Evolutionary conservation across 306 rosid species (phyloP), one percentile per base, ranked within the genome.

Genomic region (Quercus agrifolia): DNA sequence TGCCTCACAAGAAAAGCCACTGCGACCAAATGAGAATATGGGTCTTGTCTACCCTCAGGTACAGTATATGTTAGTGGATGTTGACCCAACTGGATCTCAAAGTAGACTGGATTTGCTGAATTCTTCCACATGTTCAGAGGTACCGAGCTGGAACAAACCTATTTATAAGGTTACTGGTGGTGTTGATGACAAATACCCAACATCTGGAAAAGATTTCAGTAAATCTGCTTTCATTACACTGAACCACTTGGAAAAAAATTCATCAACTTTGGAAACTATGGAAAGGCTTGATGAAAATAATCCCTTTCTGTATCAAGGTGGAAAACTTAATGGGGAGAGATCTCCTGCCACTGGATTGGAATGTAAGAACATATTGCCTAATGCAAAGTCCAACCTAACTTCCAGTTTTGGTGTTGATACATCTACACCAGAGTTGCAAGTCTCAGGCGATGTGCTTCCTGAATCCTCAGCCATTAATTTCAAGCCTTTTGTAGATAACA

Each of bases 61-160:
- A 27, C 88, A 86, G 35, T 81, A 79, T 54, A 82, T 55, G 83
- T 72, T 83, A 25, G 77, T 85, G 56, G 83, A 81, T 54, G 76
- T 20, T 52, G 87, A 79, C 81, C 78, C 85, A 17, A 59, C 80
- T 76, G 89, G 85, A 81, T 58, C 73, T 77, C 89, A 64, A 55
- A 77, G 74, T 72, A 63, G 80, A 74, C 86, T 77, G 78, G 88
- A 81, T 78, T 71, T 83, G 55, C 74, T 74, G 52, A 75, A 81
- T 72, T 87, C 83, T 69, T 85, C 87, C 69, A 74, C 87, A 55
- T 80, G 83, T 80, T 56, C 67, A 19, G 88, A 83, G 54, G 70
- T 81, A 58, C 35, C 79, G 59, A 86, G 81, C 78, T 75, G 54
- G 70, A 85, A 79, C 56, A 83, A 67, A 83, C 77, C 56, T 78